Evolutionary conservation across 345 rosid genomes (phyloP), one percentile per base, ranked within the genome.

Genomic region (Rhodamnia rubescens): DNA sequence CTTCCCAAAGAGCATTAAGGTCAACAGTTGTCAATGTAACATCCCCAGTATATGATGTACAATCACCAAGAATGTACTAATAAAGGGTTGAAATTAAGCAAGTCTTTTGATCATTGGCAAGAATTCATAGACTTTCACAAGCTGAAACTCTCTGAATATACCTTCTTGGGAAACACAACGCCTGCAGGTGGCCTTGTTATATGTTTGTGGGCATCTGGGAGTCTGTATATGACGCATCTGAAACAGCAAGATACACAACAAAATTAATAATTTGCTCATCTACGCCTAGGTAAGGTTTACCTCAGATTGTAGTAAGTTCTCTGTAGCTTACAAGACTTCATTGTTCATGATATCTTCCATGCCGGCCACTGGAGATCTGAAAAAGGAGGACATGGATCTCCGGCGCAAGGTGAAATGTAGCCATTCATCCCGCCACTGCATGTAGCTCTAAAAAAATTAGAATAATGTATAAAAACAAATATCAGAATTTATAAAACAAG

Each of bases 401-500:
- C 99, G 85, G 89, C 92, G 86, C 98, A 96, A 64, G 95, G 95
- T 61, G 92, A 92, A 86, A 97, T 88, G 90, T 92, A 97, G 83
- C 99, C 99, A 81, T 97, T 96, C 99, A 97, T 95, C 85, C 96
- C 99, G 88, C 92, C 98, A 87, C 99, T 97, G 98, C 96, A 95
- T 13, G 87, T 26, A 93, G 83, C 84, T 90, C 85, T 84, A 91
- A 90, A 83, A 85, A 74, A 85, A 74, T 89, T 90, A 92, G 96
- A 88, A 89, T 78, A 55, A 88, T 61, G 82, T 82, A 84, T 81
- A 85, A 83, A 51, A 75, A 75, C 7, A 51, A 15, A 81, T 80
- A 27, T 3, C 82, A 74, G 22, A 14, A 53, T 53, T 21, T 57
- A 32, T 12, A 64, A 53, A 21, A 55, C 0, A 5, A 82, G 50